Conservation (phyloP, 116 monocot species). For the Phalaenopsis hybrid region DNA sequence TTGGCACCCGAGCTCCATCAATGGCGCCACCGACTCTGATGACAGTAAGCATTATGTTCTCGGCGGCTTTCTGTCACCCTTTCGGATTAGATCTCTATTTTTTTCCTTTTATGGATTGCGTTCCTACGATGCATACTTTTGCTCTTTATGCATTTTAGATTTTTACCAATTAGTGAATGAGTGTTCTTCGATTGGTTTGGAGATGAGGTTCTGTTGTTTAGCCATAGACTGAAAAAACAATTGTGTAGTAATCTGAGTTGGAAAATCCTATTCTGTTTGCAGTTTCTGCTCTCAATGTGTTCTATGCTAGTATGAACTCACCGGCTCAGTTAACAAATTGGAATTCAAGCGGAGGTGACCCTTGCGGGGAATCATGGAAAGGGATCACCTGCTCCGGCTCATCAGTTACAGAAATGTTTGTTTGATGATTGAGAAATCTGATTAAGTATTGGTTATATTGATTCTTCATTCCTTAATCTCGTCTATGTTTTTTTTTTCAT, state of each 20-base stretch:
- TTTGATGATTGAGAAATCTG: background rate
- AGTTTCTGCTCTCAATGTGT: conserved; percentile 63
- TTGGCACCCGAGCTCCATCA: conserved; percentile 24
- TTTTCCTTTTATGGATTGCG: background rate
- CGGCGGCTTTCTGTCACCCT: background rate
- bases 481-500: conserved; percentile 1
- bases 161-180: background rate
- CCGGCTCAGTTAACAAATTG: conserved; percentile 70
- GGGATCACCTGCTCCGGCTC: conserved; percentile 80
- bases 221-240: background rate
- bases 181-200: background rate
- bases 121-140: background rate
- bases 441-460: background rate
- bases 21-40: conserved; percentile 39
- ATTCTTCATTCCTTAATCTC: background rate
- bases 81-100: background rate
- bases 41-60: conserved; percentile 46
- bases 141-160: background rate
- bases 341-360: conserved; percentile 65
- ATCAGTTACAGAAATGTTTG: conserved; percentile 66
- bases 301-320: conserved; percentile 65
- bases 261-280: conserved; percentile 10
- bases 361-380: conserved; percentile 80
- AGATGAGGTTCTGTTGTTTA: background rate
- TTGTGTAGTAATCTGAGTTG: background rate